Base-by-base conservation (phyloP, 2,329 filamentous ascomycete species). In the Dactylellina leptospora region DNA sequence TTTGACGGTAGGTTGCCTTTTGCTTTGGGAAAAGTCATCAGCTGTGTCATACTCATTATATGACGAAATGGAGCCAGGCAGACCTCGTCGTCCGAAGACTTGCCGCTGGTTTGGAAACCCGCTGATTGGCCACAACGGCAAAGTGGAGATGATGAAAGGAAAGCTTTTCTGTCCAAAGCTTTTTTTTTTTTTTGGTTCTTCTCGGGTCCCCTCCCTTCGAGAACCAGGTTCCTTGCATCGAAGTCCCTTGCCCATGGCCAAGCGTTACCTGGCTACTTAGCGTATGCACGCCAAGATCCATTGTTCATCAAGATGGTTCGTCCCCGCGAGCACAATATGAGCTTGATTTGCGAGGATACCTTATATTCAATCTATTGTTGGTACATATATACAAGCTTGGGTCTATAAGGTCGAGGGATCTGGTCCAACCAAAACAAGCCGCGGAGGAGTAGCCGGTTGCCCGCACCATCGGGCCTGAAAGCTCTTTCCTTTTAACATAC, bases 181-280 rank as follows among this genome's bases (percentile, higher is more conserved):
- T 68, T 68, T 60, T 18, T 53, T 28, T 30, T 38, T 18, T 53
- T 38, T 33, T 51, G 23, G 33, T 20, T 28, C 23, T 33, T 40
- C 18, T 40, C 18, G 8, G 2, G 51, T 22, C 16, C 16, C 33
- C 45, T 53, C 30, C 18, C 38, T 60, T 55, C 48, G 40, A 61
- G 55, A 47, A 61, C 48, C 47, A 55, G 56, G 63, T 61, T 60
- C 55, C 55, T 48, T 70, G 47, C 63, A 55, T 53, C 44, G 36
- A 25, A 51, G 59, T 22, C 61, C 61, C 51, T 16, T 20, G 50
- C n/a, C 48, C 13, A 23, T 50, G 42, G 50, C 50, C 50, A 64
- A 64, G 61, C 20, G 18, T 28, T n/a, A 51, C 61, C 42, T 10
- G 42, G 51, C 20, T 28, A n/a, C n/a, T n/a, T n/a, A n/a, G n/a